Base-by-base conservation (phyloP, 2,329 filamentous ascomycete genomes). In the Juglanconis oblonga region DNA sequence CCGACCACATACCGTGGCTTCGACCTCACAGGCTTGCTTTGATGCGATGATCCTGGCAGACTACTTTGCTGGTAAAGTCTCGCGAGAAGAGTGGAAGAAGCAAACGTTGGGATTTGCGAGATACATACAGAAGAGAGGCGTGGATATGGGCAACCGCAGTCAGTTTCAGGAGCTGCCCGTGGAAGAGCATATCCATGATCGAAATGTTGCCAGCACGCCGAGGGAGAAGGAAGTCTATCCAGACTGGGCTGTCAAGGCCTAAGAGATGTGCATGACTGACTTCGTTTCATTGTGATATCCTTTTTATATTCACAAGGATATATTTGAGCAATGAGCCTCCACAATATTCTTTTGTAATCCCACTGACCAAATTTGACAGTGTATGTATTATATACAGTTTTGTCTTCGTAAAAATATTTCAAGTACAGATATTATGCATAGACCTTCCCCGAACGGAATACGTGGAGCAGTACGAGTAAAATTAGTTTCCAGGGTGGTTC, bases 1-100 rank as follows among this genome's bases (percentile, higher is more conserved):
- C 55, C 64, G 78, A 4, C 77, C 78, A 3, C 78, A 80, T 63
- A 75, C 76, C 2, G 77, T 76, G 5, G 72, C 73, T 3, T 77
- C 76, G 31, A 79, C 77, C 1, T 74, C 71, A 9, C 77, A 80
- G 62, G 71, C 70, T 38, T 45, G 42, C 7, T 55, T 38, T 48
- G 53, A 55, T 55, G 53, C 53, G n/a, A 55, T 55, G 72, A 55
- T 72, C 0, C 70, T 70, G 24, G 72, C 71, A 1, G 72, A 73
- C 32, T 73, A 72, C 48, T 44, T 75, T 6, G 66, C 64, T 9
- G 72, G 72, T 0, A 69, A 67, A 53, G 57, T 74, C 4, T 63
- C 63, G 3, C 64, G 66, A 29, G 70, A 71, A 8, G 65, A 73
- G 55, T 75, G 73, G 72, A 72, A 70, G 65, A 64, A 52, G 59